Evolutionary conservation across 2,329 filamentous ascomycete species (phyloP), one percentile per base, ranked within the genome.

Genomic region (Amauroascus verrucosus): DNA sequence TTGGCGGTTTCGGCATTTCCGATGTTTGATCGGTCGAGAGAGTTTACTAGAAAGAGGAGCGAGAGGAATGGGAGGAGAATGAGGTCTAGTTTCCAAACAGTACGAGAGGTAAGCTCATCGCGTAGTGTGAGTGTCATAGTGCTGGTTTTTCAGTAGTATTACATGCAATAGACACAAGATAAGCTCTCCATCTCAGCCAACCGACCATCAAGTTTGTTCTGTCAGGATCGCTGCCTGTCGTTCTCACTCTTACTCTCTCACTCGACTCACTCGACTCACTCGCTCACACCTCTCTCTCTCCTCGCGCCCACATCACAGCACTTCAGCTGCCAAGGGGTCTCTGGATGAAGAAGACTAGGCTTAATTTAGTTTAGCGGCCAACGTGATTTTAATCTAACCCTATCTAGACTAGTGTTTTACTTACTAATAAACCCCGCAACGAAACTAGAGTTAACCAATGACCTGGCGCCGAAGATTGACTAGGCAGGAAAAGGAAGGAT

Each of bases 1-100:
- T 72, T 77, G 22, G 80, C 80, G 6, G 75, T 77, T 56, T 78
- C 75, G 11, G 76, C 76, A 65, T 77, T 78, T 53, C 76, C 76
- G 55, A 79, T 74, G 58, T 78, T 79, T 14, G 71, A 70, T 55
- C 76, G 75, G 63, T 79, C 76, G 16, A 79, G 65, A 46, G 72
- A 71, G 63, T 78, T 78, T 59, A 78, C 72, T 6, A 78, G 67
- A 59, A 77, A 79, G 33, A 78, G 62, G 16, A 76, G 58, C 3
- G 75, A 74, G 6, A 78, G 69, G 56, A 78, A 77, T 1, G 75
- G 76, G 13, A 79, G 64, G 6, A 79, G 65, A 24, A 76, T 63
- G 22, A 67, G 66, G 61, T 79, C 76, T 47, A 79, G 67, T 63
- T 77, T 78, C 50, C 70, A 64, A 46, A 62, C 44, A 6, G 56